phyloP scores from a whole-genome alignment of 179 eudicot species.

The Beta lomatogona region DNA sequence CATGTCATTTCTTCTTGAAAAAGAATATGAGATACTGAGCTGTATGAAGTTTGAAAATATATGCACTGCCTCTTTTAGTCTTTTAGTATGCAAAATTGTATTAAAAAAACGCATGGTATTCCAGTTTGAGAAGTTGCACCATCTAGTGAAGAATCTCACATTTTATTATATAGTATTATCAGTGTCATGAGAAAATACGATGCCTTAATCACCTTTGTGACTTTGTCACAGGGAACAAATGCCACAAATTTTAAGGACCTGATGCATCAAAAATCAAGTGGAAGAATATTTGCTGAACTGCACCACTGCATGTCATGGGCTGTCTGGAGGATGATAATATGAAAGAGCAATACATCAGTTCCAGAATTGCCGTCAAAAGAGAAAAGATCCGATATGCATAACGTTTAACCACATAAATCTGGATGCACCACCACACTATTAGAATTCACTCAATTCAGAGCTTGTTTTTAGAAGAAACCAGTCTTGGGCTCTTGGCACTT shows the following conservation, averaged over 20 bases:
- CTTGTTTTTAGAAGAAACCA: no score
- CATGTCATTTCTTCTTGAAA: not conserved
- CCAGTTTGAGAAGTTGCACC: constrained; percentile 4
- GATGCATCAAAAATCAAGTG: no score
- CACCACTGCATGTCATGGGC: not conserved
- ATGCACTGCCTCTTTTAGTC: no score
- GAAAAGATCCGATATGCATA: no score
- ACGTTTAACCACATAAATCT: no score
- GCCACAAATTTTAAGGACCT: not conserved
- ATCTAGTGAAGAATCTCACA: constrained; percentile 6
- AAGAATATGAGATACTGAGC: constrained; percentile 1
- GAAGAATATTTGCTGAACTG: not conserved
- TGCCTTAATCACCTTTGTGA: not conserved
- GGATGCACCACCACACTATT: no score
- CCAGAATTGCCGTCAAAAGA: no score
- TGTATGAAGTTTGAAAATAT: not conserved
- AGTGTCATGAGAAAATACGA: not conserved
- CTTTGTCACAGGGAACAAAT: not conserved
- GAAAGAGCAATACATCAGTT: not conserved
- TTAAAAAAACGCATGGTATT: not conserved
- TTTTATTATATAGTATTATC: not conserved
- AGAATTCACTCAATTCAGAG: no score
- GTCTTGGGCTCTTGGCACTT: no score
- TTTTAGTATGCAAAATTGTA: no score
- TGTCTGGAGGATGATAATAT: not conserved